These are phyloP conservation scores for Aspergillus phoenicis DNA, from an alignment of 2,329 filamentous ascomycete species.

Conservation along the genomic window DNA sequence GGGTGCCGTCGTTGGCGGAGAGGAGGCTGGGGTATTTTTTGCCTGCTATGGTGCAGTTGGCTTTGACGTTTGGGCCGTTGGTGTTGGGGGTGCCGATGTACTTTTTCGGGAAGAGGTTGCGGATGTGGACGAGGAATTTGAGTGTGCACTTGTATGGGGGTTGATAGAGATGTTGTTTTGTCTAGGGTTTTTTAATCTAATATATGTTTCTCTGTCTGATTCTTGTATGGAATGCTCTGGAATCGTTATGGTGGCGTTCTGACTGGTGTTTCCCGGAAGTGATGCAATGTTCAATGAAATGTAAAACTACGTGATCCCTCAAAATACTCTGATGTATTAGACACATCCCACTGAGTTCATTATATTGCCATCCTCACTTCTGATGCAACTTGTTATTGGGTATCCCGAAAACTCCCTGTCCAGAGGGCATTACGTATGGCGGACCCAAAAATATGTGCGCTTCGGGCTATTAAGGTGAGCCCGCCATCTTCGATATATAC, in stretches of 20 bases:
- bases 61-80: constrained; percentile 5
- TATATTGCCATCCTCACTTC: too few species aligned
- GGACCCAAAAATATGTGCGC: background rate
- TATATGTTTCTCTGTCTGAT: too few species aligned
- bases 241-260: too few species aligned
- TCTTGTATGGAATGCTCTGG: too few species aligned
- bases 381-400: too few species aligned
- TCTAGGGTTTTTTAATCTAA: too few species aligned
- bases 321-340: too few species aligned
- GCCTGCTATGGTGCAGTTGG: constrained; percentile 7
- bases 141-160: constrained; percentile 4
- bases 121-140: background rate
- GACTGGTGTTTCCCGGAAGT: too few species aligned
- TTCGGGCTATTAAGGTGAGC: too few species aligned
- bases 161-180: rapidly evolving
- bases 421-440: background rate
- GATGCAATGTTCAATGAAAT: too few species aligned
- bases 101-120: constrained; percentile 3
- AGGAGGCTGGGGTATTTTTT: background rate
- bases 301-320: too few species aligned
- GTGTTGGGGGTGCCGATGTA: constrained; percentile 1
- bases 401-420: background rate
- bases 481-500: background rate
- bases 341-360: too few species aligned
- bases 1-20: background rate